Percentiles rank a stretch among this genome's conserved stretches.
phyloP scores from a whole-genome alignment of 139 green algal species.

The Coccomyxa sp. region DNA sequence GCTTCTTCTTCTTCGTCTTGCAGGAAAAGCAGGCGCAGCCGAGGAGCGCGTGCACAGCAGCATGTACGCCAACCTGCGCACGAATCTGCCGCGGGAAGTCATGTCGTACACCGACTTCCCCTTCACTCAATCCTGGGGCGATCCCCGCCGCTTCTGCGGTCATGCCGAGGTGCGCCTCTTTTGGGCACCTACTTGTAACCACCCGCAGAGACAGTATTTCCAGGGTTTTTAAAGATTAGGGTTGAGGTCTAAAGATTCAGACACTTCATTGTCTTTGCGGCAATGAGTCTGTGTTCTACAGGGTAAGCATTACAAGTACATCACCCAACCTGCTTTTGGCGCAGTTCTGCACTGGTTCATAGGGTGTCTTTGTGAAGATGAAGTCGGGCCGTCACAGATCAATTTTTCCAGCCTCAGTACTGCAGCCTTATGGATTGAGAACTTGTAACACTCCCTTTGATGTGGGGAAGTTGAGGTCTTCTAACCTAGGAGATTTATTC shows the following conservation, averaged over 20 bases:
- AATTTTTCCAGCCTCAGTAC: background rate
- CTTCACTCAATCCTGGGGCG: conserved; percentile 31
- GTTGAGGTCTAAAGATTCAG: no score
- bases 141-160: conserved; percentile 31
- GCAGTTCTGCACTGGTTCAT: no score
- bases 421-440: background rate
- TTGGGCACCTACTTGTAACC: background rate
- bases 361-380: no score
- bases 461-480: background rate
- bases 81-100: conserved; percentile 72
- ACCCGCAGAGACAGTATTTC: background rate
- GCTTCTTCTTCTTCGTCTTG: no score
- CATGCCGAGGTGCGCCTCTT: conserved; percentile 27
- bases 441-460: no score
- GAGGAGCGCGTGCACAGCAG: conserved; percentile 30
- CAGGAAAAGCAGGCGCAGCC: background rate
- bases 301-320: no score
- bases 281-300: no score
- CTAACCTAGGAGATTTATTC: background rate
- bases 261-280: no score
- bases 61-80: conserved; percentile 67
- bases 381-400: background rate
- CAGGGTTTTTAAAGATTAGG: no score
- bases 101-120: conserved; percentile 72
- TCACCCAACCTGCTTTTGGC: no score